A percentile compares a stretch with the other conserved stretches of the same genome.
Conservation (phyloP, 768 basidiomycete genomes). For the Stropharia rugosoannulata region DNA sequence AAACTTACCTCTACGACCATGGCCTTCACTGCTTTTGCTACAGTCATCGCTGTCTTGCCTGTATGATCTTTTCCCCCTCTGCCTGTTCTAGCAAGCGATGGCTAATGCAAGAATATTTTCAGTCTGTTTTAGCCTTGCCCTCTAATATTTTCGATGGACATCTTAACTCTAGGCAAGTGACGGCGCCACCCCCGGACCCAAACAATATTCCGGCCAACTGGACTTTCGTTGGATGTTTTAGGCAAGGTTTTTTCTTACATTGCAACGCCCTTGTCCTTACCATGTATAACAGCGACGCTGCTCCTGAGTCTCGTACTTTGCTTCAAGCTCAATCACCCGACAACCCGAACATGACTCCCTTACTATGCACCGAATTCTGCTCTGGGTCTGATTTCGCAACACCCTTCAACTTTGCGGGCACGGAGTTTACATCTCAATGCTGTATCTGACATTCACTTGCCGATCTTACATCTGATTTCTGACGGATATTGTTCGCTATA, state of each 20-base stretch:
- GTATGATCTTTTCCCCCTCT: not conserved
- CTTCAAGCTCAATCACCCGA: constrained; percentile 10
- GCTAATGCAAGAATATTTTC: not conserved
- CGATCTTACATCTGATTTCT: not conserved
- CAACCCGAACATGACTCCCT: constrained; percentile 19
- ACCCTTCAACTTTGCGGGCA: constrained; percentile 18
- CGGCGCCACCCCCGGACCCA: not conserved
- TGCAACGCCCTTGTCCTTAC: not conserved
- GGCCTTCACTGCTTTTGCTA: not conserved
- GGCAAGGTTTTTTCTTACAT: not conserved
- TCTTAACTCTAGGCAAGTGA: not conserved
- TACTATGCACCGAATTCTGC: constrained; percentile 20
- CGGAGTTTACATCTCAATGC: constrained; percentile 20
- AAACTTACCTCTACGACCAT: not conserved
- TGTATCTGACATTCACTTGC: constrained; percentile 7
- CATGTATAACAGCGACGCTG: constrained; percentile 11
- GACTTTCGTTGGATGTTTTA: constrained; percentile 14
- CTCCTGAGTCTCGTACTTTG: constrained; percentile 13
- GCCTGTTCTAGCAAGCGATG: not conserved
- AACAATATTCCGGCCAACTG: constrained; percentile 10
- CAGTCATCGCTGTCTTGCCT: not conserved
- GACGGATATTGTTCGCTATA: not conserved
- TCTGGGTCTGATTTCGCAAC: constrained; percentile 12
- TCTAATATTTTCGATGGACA: not conserved
- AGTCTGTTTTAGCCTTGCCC: not conserved